phyloP scores from a whole-genome alignment of 2,329 filamentous ascomycete species.

The Cladosporium oxysporum region DNA sequence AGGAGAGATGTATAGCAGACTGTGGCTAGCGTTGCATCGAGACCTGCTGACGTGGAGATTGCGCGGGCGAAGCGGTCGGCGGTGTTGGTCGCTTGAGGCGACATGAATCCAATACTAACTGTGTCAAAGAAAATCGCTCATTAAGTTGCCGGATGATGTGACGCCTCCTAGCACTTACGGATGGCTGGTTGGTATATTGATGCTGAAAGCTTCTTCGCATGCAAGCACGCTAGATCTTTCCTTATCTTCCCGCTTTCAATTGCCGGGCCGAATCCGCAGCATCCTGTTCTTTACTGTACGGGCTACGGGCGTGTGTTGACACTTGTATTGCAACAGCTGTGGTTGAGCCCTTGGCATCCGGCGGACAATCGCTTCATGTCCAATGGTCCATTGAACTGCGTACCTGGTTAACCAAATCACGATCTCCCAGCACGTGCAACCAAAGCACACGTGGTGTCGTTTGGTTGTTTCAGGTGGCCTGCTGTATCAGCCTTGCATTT shows the following conservation, averaged over 20 bases:
- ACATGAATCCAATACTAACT: neutral
- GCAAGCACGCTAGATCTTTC: neutral
- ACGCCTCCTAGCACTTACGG: neutral
- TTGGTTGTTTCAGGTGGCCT: neutral
- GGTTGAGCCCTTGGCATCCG: neutral
- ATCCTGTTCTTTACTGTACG: neutral
- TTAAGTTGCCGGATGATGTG: neutral
- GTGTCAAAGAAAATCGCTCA: neutral
- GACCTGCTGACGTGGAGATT: constrained; percentile 43
- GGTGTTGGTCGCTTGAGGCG: constrained; percentile 9
- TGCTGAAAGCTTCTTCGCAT: neutral
- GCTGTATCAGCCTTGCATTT: neutral
- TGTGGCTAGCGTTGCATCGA: constrained; percentile 46
- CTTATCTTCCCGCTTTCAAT: neutral
- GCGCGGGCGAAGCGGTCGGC: constrained; percentile 30
- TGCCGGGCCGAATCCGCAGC: neutral
- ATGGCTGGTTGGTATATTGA: neutral
- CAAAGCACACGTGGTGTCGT: neutral
- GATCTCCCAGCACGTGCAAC: neutral
- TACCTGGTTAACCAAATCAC: neutral
- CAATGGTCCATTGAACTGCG: neutral
- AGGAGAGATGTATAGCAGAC: constrained; percentile 47
- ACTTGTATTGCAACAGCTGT: neutral
- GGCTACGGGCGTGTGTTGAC: neutral
- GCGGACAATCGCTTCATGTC: neutral